Base-by-base conservation (phyloP, 2,329 filamentous ascomycete species). In the Alternaria gaisen region DNA sequence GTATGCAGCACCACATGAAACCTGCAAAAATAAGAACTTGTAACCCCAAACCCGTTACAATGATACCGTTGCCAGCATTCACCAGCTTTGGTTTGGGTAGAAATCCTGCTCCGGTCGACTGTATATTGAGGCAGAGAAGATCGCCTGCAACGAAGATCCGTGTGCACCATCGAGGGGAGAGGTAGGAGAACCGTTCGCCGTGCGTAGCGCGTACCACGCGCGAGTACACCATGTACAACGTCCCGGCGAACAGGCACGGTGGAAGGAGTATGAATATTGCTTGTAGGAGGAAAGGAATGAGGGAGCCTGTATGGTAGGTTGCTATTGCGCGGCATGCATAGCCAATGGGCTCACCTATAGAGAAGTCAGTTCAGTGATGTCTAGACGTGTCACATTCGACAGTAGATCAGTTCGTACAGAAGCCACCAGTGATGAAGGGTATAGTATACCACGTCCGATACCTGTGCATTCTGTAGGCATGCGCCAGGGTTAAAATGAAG, bases 11-110 rank as follows among this genome's bases (percentile, higher is more conserved):
- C 20, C 80, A 56, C 44, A 84, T 70, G 67, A 89, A 89, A 12
- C 87, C 69, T n/a, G 79, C 80, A 63, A 89, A 88, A 50, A 85
- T 80, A 36, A 85, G 34, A n/a, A 89, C 77, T 68, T 89, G 87
- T n/a, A 87, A 68, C 28, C 83, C 69, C 3, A 90, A 75, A 1
- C 87, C 87, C 1, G 61, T 82, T 8, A 88, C 71, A n/a, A 88
- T 81, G 40, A 88, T 75, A 1, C 5, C 36, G 4, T 68, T 56
- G 8, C 60, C 61, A 14, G 47, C 57, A 14, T 52, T 55, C 7
- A n/a, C 34, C 11, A 47, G 22, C 5, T 56, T 43, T 1, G 34
- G n/a, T 8, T 38, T 61, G 4, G 58, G 52, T 4, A 82, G 64
- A 9, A 80, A 77, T 36, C 77, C 81, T 12, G 80, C 81, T 18